Base-by-base conservation (phyloP, 331 rosid genomes). In the Quercus lobata region DNA sequence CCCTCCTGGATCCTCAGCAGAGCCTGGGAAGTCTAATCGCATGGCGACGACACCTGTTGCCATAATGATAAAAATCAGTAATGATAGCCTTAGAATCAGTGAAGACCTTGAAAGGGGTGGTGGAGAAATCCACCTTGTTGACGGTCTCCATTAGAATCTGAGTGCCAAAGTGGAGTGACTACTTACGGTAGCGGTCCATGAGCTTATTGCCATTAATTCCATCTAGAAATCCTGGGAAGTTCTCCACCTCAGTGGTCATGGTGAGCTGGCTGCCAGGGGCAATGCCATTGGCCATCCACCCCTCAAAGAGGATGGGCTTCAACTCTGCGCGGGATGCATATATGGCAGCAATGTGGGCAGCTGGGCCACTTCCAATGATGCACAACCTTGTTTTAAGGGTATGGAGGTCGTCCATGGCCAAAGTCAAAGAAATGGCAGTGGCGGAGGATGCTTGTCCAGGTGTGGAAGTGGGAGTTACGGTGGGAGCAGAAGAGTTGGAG, bases 191-290 rank as follows among this genome's bases (percentile, higher is more conserved):
- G 1, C 83, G 84, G 14, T 94, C 94, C 93, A 86, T 94, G 83
- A 92, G 97, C 21, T 94, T 91, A 6, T 76, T 80, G 29, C 96
- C 96, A 2, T 86, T 78, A 76, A 94, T 87, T 3, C 96, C 97
- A 0, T 87, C 89, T 11, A 94, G 97, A 49, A 94, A 94, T 0
- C 97, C 98, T 1, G 97, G 97, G 82, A 90, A 94, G 80, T 94
- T 94, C 84, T 94, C 94, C 29, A 94, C 98, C 57, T 92, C 97
- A 73, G 98, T 60, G 21, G 97, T 94, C 55, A 94, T 94, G 44
- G 97, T 90, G 86, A 92, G 97, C 84, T 92, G 97, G 17, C 97
- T 94, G 6, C 97, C 97, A 32, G 94, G 93, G 68, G 96, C 97
- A 74, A 94, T 89, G 74, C 81, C 93, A 84, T 94, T 94, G 52